phyloP scores from a whole-genome alignment of 495 filamentous ascomycete genomes.

The Penicillium lividum region DNA sequence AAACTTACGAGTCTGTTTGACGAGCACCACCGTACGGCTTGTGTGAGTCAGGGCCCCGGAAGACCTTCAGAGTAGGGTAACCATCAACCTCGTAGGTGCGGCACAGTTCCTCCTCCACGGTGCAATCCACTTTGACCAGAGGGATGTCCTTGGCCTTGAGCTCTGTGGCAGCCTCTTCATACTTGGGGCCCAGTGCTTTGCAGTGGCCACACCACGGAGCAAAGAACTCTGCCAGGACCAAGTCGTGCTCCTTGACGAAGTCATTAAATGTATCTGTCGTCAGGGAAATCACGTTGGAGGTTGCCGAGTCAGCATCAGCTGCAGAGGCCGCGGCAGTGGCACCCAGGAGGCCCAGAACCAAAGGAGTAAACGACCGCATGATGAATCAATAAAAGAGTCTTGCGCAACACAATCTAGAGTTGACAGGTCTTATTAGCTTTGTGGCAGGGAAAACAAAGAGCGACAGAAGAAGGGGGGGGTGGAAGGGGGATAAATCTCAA shows the following conservation, averaged over 20 bases:
- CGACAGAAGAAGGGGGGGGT: background rate
- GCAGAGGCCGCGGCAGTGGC: conserved; percentile 64
- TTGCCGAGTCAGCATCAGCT: conserved; percentile 51
- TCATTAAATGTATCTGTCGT: conserved; percentile 81
- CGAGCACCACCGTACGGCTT: conserved; percentile 84
- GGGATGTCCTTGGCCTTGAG: conserved; percentile 95
- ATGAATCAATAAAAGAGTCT: conserved; percentile 25
- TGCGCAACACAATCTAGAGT: conserved; percentile 15
- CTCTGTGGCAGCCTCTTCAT: conserved; percentile 88
- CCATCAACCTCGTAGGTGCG: conserved; percentile 87
- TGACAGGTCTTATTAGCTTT: background rate
- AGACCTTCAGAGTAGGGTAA: conserved; percentile 98
- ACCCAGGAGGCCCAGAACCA: conserved; percentile 60
- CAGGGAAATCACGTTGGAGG: conserved; percentile 71
- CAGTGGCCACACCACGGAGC: conserved; percentile 99
- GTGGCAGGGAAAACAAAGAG: background rate
- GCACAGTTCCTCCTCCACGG: conserved; percentile 89
- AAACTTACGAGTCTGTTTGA: conserved; percentile 83
- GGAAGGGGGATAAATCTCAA: background rate
- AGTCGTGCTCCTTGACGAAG: conserved; percentile 81
- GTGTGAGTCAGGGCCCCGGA: conserved; percentile 86
- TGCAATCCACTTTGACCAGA: conserved; percentile 95
- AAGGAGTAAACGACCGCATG: conserved; percentile 59
- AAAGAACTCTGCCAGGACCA: conserved; percentile 97
- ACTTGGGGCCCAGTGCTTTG: conserved; percentile 90